These are phyloP conservation scores for Globisporangium polare DNA, from an alignment of 352 stramenopile species.

Conservation along the genomic window DNA sequence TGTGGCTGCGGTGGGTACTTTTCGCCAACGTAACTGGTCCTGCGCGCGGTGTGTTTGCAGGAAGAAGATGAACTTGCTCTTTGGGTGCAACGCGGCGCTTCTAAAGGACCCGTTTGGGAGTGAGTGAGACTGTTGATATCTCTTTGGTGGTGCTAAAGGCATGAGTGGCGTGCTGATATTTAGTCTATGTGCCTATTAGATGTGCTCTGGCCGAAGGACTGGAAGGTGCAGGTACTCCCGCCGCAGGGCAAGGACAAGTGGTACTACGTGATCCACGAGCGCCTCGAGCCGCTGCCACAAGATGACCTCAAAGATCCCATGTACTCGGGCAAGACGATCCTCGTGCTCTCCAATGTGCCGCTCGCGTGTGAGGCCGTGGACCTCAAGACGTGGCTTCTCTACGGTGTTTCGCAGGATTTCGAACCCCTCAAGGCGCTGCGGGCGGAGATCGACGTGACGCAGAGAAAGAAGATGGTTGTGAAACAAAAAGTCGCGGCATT, in stretches of 20 bases:
- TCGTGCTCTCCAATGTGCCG: slow-evolving; percentile 58
- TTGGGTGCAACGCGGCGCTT: slow-evolving; percentile 57
- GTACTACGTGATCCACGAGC: slow-evolving; percentile 73
- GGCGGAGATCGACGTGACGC: slow-evolving; percentile 26
- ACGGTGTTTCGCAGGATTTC: slow-evolving; percentile 56
- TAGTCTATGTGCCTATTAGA: slow-evolving; percentile 22
- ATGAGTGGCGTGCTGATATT: neutral
- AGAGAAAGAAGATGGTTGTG: slow-evolving; percentile 40
- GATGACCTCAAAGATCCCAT: slow-evolving; percentile 59
- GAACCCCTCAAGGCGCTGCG: slow-evolving; percentile 36
- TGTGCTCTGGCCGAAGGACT: slow-evolving; percentile 72
- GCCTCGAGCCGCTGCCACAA: slow-evolving; percentile 45
- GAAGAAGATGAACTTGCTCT: slow-evolving; percentile 55
- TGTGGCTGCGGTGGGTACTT: too few species aligned
- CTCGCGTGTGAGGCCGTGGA: slow-evolving; percentile 47
- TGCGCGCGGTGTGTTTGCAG: slow-evolving; percentile 1
- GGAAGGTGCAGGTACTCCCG: slow-evolving; percentile 55
- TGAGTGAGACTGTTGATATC: slow-evolving; percentile 17
- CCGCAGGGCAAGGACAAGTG: slow-evolving; percentile 45
- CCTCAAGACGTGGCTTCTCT: slow-evolving; percentile 54
- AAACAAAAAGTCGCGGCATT: slow-evolving; percentile 53
- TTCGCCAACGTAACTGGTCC: too few species aligned
- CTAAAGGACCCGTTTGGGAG: slow-evolving; percentile 66
- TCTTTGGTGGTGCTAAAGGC: neutral
- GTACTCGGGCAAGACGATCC: slow-evolving; percentile 43